Percentiles rank a stretch among this genome's conserved stretches.
These are phyloP conservation scores for Cryptococcus neoformans DNA, from an alignment of 1,284 basidiomycete genomes.

Conservation along the genomic window DNA sequence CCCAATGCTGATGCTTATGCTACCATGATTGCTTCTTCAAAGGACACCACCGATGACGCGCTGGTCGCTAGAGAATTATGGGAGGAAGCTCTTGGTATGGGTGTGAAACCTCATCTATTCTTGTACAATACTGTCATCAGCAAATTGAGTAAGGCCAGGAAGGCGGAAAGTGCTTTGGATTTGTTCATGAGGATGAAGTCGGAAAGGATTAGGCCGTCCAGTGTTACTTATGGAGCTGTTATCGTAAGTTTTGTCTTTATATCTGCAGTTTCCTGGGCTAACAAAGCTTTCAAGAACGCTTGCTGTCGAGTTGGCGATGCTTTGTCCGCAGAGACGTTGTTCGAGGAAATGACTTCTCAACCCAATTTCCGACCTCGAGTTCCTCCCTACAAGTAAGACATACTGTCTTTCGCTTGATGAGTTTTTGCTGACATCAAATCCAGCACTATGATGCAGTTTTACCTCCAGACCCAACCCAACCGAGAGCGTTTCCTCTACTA, in stretches of 20 bases:
- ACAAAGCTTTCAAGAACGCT: conserved; percentile 53
- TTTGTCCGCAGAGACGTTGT: conserved; percentile 74
- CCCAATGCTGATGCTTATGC: conserved; percentile 88
- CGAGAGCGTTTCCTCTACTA: conserved; percentile 73
- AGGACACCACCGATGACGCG: conserved; percentile 91
- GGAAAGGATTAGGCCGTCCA: conserved; percentile 62
- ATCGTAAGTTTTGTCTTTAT: conserved; percentile 58
- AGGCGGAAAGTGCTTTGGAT: conserved; percentile 80
- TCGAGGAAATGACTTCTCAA: conserved; percentile 75
- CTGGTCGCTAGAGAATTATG: conserved; percentile 79
- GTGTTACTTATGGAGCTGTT: conserved; percentile 92
- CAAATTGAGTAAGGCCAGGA: conserved; percentile 86
- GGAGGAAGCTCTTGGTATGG: conserved; percentile 68
- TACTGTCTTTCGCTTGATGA: background rate
- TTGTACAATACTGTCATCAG: conserved; percentile 96
- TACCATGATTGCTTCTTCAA: conserved; percentile 77
- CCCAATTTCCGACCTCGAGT: conserved; percentile 80
- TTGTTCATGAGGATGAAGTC: conserved; percentile 76
- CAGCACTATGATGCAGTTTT: conserved; percentile 99
- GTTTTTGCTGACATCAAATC: conserved; percentile 4
- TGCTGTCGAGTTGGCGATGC: conserved; percentile 92
- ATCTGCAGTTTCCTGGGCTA: background rate
- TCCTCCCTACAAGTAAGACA: conserved; percentile 65
- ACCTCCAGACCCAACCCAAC: conserved; percentile 83
- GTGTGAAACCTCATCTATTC: conserved; percentile 74